These are phyloP conservation scores for Haematococcus sp. DNA, from an alignment of 139 green algal genomes.

Conservation along the genomic window DNA sequence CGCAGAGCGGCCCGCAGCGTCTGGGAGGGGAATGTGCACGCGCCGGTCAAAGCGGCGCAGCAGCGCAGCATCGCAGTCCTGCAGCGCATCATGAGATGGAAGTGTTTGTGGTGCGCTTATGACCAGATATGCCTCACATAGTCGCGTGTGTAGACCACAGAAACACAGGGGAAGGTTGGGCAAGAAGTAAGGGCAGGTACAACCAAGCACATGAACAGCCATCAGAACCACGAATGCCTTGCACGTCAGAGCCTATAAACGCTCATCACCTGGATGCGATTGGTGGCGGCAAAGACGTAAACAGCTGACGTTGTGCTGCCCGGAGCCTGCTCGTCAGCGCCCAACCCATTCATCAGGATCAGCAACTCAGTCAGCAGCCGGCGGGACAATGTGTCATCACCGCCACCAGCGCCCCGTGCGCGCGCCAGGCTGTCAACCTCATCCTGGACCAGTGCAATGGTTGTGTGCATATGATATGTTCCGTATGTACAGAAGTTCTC, in stretches of 20 bases:
- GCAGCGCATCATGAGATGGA: neutral
- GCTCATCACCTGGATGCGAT: slow-evolving; percentile 61
- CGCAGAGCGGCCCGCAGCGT: slow-evolving; percentile 14
- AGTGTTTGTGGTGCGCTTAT: too few relatives aligned
- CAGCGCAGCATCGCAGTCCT: slow-evolving; percentile 61
- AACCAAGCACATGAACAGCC: too few relatives aligned
- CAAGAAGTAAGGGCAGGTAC: neutral
- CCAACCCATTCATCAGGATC: slow-evolving; percentile 36
- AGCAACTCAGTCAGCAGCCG: slow-evolving; percentile 68
- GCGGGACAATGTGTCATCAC: slow-evolving; percentile 37
- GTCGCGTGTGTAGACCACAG: neutral
- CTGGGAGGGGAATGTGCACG: slow-evolving; percentile 51
- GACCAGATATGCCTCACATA: too few relatives aligned
- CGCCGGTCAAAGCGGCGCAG: slow-evolving; percentile 58
- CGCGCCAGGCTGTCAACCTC: slow-evolving; percentile 58
- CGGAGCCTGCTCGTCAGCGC: neutral
- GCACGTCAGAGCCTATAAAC: too few relatives aligned
- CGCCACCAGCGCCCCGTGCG: slow-evolving; percentile 8
- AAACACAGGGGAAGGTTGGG: neutral
- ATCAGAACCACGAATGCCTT: too few relatives aligned
- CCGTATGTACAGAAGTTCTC: too few relatives aligned
- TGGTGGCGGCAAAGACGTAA: slow-evolving; percentile 60
- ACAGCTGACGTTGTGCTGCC: neutral
- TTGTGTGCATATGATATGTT: too few relatives aligned
- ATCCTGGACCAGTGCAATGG: slow-evolving; percentile 36